Percentiles rank a stretch among this genome's conserved stretches.
Conservation (phyloP, 1,139 yeast genomes). For the Lodderomyces theae region DNA sequence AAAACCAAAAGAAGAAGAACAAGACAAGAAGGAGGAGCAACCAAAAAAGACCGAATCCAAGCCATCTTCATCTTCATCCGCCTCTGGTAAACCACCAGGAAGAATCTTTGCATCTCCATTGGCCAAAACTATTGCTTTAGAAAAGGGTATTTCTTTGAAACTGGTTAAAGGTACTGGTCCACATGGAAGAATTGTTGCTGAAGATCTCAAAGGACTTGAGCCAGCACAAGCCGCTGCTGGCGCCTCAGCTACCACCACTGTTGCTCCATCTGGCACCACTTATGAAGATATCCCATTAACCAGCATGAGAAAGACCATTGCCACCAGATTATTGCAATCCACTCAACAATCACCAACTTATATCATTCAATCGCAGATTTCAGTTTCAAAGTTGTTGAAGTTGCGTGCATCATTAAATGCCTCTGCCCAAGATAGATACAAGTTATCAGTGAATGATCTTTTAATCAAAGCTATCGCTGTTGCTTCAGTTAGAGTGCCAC, state of each 20-base stretch:
- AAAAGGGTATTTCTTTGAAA: conserved; percentile 84
- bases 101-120: conserved; percentile 93
- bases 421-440: conserved; percentile 81
- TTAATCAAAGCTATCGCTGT: conserved; percentile 90
- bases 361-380: conserved; percentile 81
- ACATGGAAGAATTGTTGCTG: conserved; percentile 86
- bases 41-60: conserved; percentile 19
- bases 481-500: conserved; percentile 89
- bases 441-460: conserved; percentile 90
- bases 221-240: conserved; percentile 20
- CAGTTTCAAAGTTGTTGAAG: conserved; percentile 87
- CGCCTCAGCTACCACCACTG: conserved; percentile 44
- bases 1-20: conserved; percentile 21
- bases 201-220: conserved; percentile 76
- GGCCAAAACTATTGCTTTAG: conserved; percentile 91
- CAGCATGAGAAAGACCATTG: conserved; percentile 92
- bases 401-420: conserved; percentile 88
- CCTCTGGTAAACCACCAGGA: conserved; percentile 36
- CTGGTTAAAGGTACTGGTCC: conserved; percentile 92
- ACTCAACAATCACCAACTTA: conserved; percentile 87
- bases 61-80: conserved; percentile 22
- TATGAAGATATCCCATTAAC: conserved; percentile 85
- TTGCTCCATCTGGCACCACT: conserved; percentile 53
- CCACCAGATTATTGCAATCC: conserved; percentile 81
- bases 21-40: conserved; percentile 19